phyloP scores from a whole-genome alignment of 2,329 filamentous ascomycete genomes.

The Zymoseptoria ardabiliae region DNA sequence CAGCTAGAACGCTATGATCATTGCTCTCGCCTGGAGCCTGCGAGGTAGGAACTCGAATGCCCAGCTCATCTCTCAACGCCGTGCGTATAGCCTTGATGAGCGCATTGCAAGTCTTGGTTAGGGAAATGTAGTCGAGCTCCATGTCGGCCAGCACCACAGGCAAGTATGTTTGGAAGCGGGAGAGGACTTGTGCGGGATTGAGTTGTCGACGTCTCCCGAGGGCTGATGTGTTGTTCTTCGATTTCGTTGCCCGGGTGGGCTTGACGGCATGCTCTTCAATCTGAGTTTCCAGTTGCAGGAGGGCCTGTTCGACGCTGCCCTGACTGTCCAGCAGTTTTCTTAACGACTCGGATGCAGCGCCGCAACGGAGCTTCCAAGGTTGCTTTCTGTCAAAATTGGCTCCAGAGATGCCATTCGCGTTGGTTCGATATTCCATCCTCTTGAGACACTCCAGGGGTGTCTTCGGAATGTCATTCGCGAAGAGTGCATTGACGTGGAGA shows the following conservation, averaged over 20 bases:
- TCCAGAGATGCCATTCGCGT: not conserved
- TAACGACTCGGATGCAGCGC: not conserved
- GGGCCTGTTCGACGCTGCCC: not conserved
- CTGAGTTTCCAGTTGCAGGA: constrained; percentile 1
- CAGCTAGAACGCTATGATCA: not conserved
- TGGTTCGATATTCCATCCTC: not conserved
- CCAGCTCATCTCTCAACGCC: not conserved
- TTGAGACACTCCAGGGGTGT: not conserved
- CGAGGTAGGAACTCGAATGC: not conserved
- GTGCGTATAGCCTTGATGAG: not conserved
- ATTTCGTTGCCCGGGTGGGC: not conserved
- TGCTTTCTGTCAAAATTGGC: not conserved
- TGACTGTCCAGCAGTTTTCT: not conserved
- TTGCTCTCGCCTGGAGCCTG: not conserved
- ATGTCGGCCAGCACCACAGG: constrained; percentile 1
- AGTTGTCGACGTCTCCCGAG: not conserved
- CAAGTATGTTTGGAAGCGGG: not conserved
- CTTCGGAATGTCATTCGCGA: constrained; percentile 2
- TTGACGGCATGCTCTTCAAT: not conserved
- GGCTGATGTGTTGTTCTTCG: not conserved
- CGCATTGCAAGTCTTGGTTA: constrained; percentile 1
- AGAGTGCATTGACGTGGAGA: not conserved
- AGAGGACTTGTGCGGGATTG: not conserved
- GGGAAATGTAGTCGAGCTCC: constrained; percentile 2
- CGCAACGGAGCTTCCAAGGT: not conserved